Conservation (phyloP, 495 filamentous ascomycete genomes). For the Trichoderma virens region DNA sequence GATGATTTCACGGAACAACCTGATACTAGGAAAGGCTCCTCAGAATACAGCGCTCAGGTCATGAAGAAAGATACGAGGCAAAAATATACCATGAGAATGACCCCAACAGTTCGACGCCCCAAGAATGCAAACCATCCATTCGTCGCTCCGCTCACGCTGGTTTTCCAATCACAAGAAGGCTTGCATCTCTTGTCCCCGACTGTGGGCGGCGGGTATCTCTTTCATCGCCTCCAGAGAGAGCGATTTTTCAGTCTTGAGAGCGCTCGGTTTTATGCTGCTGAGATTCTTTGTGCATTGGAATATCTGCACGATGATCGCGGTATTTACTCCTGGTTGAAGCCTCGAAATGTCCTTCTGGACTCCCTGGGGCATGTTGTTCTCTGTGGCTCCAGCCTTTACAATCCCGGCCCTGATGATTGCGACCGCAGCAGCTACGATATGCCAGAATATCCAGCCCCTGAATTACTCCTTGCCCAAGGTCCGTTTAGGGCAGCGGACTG, state of each 20-base stretch:
- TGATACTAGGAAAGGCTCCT: too few relatives aligned
- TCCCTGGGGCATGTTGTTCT: slow-evolving; percentile 81
- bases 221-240: slow-evolving; percentile 77
- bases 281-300: slow-evolving; percentile 76
- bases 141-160: slow-evolving; percentile 81
- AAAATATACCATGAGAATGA: background rate
- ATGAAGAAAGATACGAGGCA: background rate
- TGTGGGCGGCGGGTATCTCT: slow-evolving; percentile 78
- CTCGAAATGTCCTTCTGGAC: slow-evolving; percentile 80
- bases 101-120: background rate
- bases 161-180: slow-evolving; percentile 81
- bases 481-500: slow-evolving; percentile 83
- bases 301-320: slow-evolving; percentile 82
- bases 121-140: slow-evolving; percentile 79
- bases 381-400: slow-evolving; percentile 81
- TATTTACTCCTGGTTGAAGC: slow-evolving; percentile 71
- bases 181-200: slow-evolving; percentile 76
- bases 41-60: background rate
- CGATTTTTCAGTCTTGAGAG: slow-evolving; percentile 82
- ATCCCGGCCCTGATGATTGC: slow-evolving; percentile 80
- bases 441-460: slow-evolving; percentile 79
- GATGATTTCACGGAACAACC: background rate
- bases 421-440: slow-evolving; percentile 80
- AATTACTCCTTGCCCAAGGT: slow-evolving; percentile 68
- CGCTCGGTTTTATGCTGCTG: slow-evolving; percentile 76